Base-by-base conservation (phyloP, 2,329 filamentous ascomycete species). In the Pseudogymnoascus sp. region DNA sequence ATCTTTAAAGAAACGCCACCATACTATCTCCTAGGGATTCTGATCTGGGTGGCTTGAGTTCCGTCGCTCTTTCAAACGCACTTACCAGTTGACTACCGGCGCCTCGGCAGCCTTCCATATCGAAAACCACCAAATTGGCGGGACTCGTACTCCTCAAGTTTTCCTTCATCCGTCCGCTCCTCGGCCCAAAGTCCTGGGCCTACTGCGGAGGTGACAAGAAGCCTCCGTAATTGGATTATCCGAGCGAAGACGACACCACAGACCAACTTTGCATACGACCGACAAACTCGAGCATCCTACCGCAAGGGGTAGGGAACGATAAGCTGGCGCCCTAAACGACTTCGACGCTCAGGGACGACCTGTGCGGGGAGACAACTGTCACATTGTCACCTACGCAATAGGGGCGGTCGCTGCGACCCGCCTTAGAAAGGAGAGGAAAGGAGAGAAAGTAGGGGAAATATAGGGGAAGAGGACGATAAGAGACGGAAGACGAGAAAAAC, bases 161-260 rank as follows among this genome's bases (percentile, higher is more conserved):
- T 76, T 87, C 86, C 76, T 87, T 88, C 79, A 81, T 88, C 74
- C 88, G 88, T 81, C 92, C 91, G 84, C 90, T 96, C 80, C 87
- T 93, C 76, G 91, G 91, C 82, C 93, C 91, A 78, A 86, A 87
- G 75, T 86, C 87, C 82, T 90, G 91, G 91, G 91, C 95, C 86
- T 93, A 93, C 77, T 87, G 87, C 82, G 92, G 93, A 88, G 90
- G 91, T 81, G 90, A 94, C 82, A 94, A 91, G 81, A 93, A 96
- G 79, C 93, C 94, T 75, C 93, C 93, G 82, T 97, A 97, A 97
- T 79, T 93, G 76, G 81, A 39, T 62, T 58, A 6, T 65, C 30
- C 43, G 32, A 60, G 22, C 37, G 12, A 41, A 8, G 28, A 39
- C 43, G 28, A 47, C 32, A 37, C 20, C 32, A 58, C 22, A 20